A percentile compares a stretch with the other conserved stretches of the same genome.
Conservation (phyloP, 2,329 filamentous ascomycete genomes). For the Calonectria crousiana region DNA sequence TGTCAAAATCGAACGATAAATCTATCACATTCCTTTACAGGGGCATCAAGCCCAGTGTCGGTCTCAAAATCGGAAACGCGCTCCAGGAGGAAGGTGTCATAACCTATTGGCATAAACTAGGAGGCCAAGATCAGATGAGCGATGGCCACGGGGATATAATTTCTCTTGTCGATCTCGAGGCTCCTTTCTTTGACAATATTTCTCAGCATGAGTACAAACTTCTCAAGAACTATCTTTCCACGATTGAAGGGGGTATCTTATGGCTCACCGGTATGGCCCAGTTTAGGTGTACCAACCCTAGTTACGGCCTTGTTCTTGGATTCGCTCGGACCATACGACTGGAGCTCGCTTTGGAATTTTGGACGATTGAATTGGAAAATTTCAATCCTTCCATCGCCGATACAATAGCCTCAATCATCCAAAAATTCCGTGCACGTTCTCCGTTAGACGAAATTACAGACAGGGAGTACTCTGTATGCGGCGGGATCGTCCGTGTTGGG, state of each 20-base stretch:
- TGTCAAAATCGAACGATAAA: no score
- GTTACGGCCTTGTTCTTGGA: neutral
- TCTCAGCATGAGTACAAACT: neutral
- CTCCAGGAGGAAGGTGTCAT: no score
- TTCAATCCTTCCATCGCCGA: no score
- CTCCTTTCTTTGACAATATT: neutral
- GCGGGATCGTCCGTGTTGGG: neutral
- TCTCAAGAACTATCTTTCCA: no score
- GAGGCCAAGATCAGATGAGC: no score
- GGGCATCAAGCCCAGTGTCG: no score
- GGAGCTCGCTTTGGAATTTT: neutral
- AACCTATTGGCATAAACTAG: no score
- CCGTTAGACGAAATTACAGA: neutral
- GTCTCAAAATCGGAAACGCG: no score
- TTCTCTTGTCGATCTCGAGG: neutral
- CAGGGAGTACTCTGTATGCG: neutral
- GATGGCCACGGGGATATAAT: neutral
- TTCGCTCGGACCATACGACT: neutral
- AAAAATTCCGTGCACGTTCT: neutral
- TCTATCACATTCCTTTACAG: no score
- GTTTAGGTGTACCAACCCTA: neutral
- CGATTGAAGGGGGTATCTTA: neutral
- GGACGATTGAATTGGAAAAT: neutral
- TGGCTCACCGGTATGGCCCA: neutral
- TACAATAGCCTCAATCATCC: neutral